phyloP scores from a whole-genome alignment of 352 stramenopile genomes.

The Stramenopiles sp. region DNA sequence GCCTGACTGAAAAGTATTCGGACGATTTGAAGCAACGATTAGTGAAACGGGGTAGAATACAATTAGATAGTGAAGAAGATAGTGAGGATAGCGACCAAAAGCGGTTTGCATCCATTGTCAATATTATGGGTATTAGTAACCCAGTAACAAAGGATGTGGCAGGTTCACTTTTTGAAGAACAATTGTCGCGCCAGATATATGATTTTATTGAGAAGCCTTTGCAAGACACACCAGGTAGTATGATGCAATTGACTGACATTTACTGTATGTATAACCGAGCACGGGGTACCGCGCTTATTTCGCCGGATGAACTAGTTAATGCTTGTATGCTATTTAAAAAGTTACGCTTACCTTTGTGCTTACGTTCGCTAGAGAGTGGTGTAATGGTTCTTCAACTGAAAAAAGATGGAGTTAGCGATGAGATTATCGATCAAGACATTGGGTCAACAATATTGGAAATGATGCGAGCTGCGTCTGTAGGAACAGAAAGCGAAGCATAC shows the following conservation, averaged over 20 bases:
- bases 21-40: no score
- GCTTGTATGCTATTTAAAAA: slow-evolving; percentile 55
- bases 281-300: slow-evolving; percentile 84
- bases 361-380: slow-evolving; percentile 73
- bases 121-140: slow-evolving; percentile 77
- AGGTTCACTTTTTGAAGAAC: slow-evolving; percentile 60
- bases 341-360: slow-evolving; percentile 62
- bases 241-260: slow-evolving; percentile 94
- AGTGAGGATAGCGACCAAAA: slow-evolving; percentile 34
- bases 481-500: no score
- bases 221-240: slow-evolving; percentile 67
- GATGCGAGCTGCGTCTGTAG: no score
- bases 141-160: slow-evolving; percentile 67
- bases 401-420: slow-evolving; percentile 31
- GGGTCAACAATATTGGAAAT: no score
- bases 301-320: slow-evolving; percentile 84
- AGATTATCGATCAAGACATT: no score
- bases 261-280: slow-evolving; percentile 97
- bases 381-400: slow-evolving; percentile 64
- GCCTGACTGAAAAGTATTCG: slow-evolving; percentile 65
- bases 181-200: slow-evolving; percentile 62
- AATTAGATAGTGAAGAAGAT: background rate
- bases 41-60: no score
- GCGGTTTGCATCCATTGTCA: slow-evolving; percentile 54
- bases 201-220: slow-evolving; percentile 52